These are phyloP conservation scores for Pleurotus giganteus DNA, from an alignment of 768 basidiomycete genomes.

Conservation along the genomic window DNA sequence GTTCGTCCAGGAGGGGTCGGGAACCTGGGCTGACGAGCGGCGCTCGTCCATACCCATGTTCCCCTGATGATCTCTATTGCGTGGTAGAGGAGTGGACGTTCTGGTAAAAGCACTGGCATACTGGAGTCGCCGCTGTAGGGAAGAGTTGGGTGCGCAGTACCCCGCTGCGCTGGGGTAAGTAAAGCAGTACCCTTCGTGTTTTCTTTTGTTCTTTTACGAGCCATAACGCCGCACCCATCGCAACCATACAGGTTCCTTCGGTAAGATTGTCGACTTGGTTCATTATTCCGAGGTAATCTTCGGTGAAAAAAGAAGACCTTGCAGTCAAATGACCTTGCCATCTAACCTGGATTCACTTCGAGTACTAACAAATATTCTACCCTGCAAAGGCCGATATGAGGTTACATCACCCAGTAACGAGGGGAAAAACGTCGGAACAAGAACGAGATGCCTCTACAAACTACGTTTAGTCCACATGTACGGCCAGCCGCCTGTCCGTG, in stretches of 20 bases:
- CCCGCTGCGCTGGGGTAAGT: too few relatives aligned
- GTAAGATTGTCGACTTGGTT: neutral
- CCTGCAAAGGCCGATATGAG: neutral
- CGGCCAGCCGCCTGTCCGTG: neutral
- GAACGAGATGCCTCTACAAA: neutral
- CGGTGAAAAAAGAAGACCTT: neutral
- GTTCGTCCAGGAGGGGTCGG: constrained; percentile 4
- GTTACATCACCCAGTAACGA: too few relatives aligned
- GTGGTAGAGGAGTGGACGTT: constrained; percentile 70
- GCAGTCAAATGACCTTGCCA: neutral
- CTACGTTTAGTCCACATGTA: neutral
- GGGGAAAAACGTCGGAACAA: constrained; percentile 2
- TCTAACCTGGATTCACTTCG: neutral
- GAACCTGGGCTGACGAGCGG: constrained; percentile 18
- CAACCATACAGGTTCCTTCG: neutral
- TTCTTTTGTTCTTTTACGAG: neutral
- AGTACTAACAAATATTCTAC: neutral
- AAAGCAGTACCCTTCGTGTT: neutral
- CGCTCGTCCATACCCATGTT: constrained; percentile 51
- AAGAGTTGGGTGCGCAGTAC: too few relatives aligned
- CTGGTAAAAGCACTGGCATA: constrained; percentile 24
- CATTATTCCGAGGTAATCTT: constrained; percentile 2
- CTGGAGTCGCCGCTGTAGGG: too few relatives aligned
- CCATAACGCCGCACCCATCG: neutral
- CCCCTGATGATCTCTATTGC: constrained; percentile 60